Evolutionary conservation across 176 grass and related monocot species (phyloP), one percentile per base, ranked within the genome.

Genomic region (Luzula sylvatica): DNA sequence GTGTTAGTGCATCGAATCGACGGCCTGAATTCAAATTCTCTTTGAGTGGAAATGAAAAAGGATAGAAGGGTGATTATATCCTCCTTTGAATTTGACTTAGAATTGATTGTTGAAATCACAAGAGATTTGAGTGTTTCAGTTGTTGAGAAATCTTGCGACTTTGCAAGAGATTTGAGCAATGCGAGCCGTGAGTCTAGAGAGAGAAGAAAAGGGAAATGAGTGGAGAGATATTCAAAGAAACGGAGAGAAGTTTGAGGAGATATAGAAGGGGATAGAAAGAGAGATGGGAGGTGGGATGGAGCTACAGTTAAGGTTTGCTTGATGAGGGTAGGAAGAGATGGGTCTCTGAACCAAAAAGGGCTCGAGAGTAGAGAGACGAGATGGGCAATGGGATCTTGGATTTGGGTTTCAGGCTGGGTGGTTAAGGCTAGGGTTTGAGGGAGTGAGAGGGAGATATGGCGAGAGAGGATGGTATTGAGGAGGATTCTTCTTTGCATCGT

Each of bases 1-100:
- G 71, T 66, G 58, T 94, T 87, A 47, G 78, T 68, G 72, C 78
- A 80, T 23, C 73, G 70, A 32, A 76, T 35, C 8, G 53, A 45
- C 20, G 63, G 72, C 21, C 22, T 24, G 63, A 68, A 68, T 3
- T 50, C 53, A 5, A 35, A 45, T 48, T 43, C 46, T 14, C 26
- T 54, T 29, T 54, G 12, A 16, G 60, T 6, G 2, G 62, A 45
- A 26, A 58, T 52, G 22, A 76, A 58, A 27, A 57, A 51, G 20
- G 47, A 39, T 9, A 76, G 16, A 24, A 59, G 13, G 11, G 16
- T 44, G 15, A 4, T 18, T 13, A 68, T 51, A 23, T 75, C 72
- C 19, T 47, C 26, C 4, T 16, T 35, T 16, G 72, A 53, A 41
- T 38, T 65, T 15, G 45, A 61, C 17, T 17, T 35, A 0, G 43